These are phyloP conservation scores for Auxenochlorella pyrenoidosa DNA, from an alignment of 139 green algal genomes.

Conservation along the genomic window DNA sequence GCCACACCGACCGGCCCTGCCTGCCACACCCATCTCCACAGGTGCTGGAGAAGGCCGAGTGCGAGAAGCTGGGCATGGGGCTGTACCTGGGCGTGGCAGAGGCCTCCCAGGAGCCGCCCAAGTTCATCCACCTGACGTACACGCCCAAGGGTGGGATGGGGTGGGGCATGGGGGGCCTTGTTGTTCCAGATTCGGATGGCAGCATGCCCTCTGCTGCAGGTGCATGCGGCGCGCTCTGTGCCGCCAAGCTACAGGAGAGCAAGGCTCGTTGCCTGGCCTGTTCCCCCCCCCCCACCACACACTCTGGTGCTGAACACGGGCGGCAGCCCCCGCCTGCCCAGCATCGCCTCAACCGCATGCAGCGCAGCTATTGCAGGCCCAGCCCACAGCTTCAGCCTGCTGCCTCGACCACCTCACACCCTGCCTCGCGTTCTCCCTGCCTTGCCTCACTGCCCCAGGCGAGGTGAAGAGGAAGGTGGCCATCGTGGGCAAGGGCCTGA, in stretches of 20 bases:
- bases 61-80: slow-evolving; percentile 94
- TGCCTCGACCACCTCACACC: not conserved
- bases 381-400: not conserved
- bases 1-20: too few relatives aligned
- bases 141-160: slow-evolving; percentile 52
- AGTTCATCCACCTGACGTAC: slow-evolving; percentile 99
- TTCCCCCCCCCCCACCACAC: too few relatives aligned
- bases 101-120: slow-evolving; percentile 78
- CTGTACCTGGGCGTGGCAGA: slow-evolving; percentile 94
- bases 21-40: too few relatives aligned
- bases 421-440: not conserved
- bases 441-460: not conserved
- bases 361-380: not conserved
- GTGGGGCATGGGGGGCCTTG: not conserved
- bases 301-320: not conserved
- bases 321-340: not conserved
- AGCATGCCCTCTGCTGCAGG: too few relatives aligned
- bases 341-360: not conserved
- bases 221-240: too few relatives aligned
- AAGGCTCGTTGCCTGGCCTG: too few relatives aligned
- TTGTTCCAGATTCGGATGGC: too few relatives aligned
- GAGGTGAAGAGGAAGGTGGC: slow-evolving; percentile 72
- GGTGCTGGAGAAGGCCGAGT: slow-evolving; percentile 91
- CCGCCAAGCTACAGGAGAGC: too few relatives aligned
- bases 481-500: slow-evolving; percentile 93